Conservation (phyloP, 179 eudicot genomes). For the Beta macrorhiza region DNA sequence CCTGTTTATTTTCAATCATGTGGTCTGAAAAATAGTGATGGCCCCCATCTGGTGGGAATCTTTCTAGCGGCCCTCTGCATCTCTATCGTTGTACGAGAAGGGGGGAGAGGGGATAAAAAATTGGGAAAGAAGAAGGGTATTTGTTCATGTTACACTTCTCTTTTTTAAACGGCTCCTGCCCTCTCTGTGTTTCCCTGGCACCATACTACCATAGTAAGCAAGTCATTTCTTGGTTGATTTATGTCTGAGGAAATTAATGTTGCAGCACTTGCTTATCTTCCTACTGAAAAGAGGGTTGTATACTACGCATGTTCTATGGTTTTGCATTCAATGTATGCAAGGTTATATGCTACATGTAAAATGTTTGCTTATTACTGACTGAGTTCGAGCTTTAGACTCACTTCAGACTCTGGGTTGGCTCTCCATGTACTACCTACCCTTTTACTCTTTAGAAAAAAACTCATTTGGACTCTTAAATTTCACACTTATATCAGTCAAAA, state of each 20-base stretch:
- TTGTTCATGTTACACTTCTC: not conserved
- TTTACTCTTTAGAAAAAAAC: too few species aligned
- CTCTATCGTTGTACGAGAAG: not conserved
- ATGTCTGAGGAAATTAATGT: not conserved
- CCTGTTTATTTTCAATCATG: not conserved
- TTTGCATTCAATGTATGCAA: not conserved
- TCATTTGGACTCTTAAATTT: not conserved
- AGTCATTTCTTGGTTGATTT: not conserved
- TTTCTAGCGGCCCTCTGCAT: not conserved
- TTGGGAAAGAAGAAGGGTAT: not conserved
- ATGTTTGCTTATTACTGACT: not conserved
- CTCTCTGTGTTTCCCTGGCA: not conserved
- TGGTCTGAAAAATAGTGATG: not conserved
- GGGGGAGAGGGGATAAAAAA: not conserved
- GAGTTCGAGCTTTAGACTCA: constrained; percentile 1
- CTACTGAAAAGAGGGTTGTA: not conserved
- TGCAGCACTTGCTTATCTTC: not conserved
- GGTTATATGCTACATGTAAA: not conserved
- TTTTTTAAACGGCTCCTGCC: not conserved
- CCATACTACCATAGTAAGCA: not conserved
- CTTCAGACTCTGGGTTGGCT: not conserved
- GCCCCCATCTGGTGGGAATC: not conserved
- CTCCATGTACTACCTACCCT: too few species aligned
- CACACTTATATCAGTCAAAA: too few species aligned
- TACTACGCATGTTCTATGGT: not conserved